Base-by-base conservation (phyloP, 2,329 filamentous ascomycete species). In the Botrytis hyacinthi region DNA sequence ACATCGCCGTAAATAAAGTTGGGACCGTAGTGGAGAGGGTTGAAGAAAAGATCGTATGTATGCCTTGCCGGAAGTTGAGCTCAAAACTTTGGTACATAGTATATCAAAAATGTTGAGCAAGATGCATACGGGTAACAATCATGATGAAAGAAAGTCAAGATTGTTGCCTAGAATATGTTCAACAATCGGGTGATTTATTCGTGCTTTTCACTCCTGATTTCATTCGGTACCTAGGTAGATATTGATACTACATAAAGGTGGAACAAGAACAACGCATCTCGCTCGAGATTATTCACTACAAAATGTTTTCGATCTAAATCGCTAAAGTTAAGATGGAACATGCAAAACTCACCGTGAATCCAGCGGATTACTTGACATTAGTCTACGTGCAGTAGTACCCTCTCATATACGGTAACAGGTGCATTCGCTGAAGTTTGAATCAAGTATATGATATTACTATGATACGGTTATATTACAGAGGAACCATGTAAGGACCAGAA, bases 361-460 rank as follows among this genome's bases (percentile, higher is more conserved):
- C 6, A 29, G 26, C n/a, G 14, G 6, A 4, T 16, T 54, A 4
- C 51, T 29, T 29, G 14, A 18, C 1, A 51, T 14, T 12, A 4
- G 5, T 29, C 14, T n/a, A 16, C 51, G 0, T 54, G 2, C 14
- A 2, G 5, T 29, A 54, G 0, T 2, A 29, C 51, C 2, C 14
- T 54, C 0, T 4, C n/a, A 29, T 4, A 4, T 8, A 54, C 14
- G 14, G 51, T 18, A 18, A 0, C 0, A 51, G 4, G 48, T n/a
- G 12, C 48, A 29, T 54, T 29, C 6, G n/a, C 8, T 29, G 0
- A 29, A 8, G 12, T 54, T 51, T 54, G 26, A 18, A 29, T 29
- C 5, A 8, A 29, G 3, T 8, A 0, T 4, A 16, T 54, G 51
- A 8, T 54, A 29, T 18, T 29, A 8, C 1, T 3, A 29, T 8